Evolutionary conservation across 306 rosid genomes (phyloP).

Genomic region (Vigna nakashimae): DNA sequence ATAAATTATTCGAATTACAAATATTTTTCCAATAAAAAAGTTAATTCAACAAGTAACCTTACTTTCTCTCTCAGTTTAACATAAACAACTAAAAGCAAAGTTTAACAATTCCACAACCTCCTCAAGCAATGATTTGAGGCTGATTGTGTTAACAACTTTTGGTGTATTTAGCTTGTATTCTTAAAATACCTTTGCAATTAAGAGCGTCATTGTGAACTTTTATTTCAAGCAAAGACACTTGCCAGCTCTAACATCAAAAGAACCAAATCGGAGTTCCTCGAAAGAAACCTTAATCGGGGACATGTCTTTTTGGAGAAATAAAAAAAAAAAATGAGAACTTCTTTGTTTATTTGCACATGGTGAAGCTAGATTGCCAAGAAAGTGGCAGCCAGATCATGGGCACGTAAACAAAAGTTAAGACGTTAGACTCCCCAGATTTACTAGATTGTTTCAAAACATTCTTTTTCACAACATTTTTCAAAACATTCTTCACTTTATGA

Average conservation of each 20-base stretch:
- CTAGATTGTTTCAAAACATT: background rate
- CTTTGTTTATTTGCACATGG: background rate
- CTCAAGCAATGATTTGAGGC: conserved; percentile 28
- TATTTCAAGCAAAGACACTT: conserved; percentile 34
- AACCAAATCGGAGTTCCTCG: background rate
- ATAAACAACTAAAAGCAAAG: background rate
- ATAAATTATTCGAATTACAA: too few species aligned
- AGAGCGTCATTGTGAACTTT: conserved; percentile 29
- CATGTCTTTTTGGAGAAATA: background rate
- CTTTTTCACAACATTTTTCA: background rate
- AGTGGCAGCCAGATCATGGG: background rate
- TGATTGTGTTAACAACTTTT: conserved; percentile 27
- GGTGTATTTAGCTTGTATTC: conserved; percentile 14
- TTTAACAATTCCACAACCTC: background rate
- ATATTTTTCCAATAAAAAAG: too few species aligned
- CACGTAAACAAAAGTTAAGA: conserved; percentile 4
- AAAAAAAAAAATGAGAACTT: background rate
- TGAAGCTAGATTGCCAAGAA: background rate
- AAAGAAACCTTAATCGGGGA: background rate
- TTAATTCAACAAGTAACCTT: too few species aligned
- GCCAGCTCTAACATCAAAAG: conserved; percentile 40
- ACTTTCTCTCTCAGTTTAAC: too few species aligned
- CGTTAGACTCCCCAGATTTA: background rate
- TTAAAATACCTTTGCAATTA: conserved; percentile 24
- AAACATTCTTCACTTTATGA: background rate